Evolutionary conservation across 345 rosid species (phyloP), one percentile per base, ranked within the genome.

Genomic region (Nasturtium officinale): DNA sequence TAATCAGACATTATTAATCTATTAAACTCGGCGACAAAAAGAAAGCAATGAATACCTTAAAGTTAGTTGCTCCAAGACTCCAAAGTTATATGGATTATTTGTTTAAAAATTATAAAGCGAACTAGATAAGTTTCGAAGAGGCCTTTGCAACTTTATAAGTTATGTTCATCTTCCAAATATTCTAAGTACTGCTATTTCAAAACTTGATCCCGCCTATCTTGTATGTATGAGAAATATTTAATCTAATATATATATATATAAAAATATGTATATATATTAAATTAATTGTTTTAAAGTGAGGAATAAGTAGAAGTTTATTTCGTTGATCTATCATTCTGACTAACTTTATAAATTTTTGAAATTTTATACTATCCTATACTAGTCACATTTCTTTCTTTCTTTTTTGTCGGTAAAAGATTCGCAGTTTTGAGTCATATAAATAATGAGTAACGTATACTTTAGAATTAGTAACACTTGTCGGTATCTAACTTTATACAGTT

Each of bases 201-300:
- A 51, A 25, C 23, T 42, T 60, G 23, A 67, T 60, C 74, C 78
- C 78, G 78, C 78, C 73, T 10, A 42, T 26, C 15, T 35, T 37
- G 1, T 62, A 25, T 46, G 15, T 17, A n/a, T 60, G 50, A 16
- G 11, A 15, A 12, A 21, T 3, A 46, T 57, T 28, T 10, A 33
- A 30, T 43, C 50, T 29, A 29, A 32, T 9, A n/a, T n/a, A n/a
- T n/a, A n/a, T n/a, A n/a, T n/a, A n/a, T n/a, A n/a, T n/a, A n/a
- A n/a, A n/a, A n/a, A n/a, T n/a, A n/a, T n/a, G n/a, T 2, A 3
- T 32, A 32, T 17, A 17, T 69, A 11, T 5, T 12, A 8, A 13
- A n/a, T n/a, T 30, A 26, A 35, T 23, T 26, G 7, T 53, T 53
- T 9, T 53, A 38, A 17, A 4, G 9, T 10, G 50, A 47, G 23